Percentiles rank a stretch among this genome's conserved stretches.
phyloP scores from a whole-genome alignment of 2,329 filamentous ascomycete genomes.

The Xylariaceae sp. region DNA sequence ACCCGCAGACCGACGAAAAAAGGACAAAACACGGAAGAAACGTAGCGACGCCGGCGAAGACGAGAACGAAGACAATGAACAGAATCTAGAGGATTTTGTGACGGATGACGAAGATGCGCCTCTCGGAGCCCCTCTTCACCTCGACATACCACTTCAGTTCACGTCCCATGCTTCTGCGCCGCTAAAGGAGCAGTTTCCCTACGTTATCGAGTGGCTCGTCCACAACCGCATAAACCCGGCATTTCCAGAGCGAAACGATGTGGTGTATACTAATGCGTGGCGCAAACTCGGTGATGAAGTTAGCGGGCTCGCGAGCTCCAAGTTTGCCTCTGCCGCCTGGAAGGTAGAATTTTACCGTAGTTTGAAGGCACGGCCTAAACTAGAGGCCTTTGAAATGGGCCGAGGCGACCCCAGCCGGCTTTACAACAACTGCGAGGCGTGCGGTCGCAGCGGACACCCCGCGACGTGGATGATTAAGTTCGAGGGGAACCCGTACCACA shows the following conservation, averaged over 20 bases:
- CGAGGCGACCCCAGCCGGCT: slow-evolving; percentile 25
- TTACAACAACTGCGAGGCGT: slow-evolving; percentile 55
- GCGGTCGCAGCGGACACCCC: slow-evolving; percentile 61
- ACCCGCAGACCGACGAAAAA: slow-evolving; percentile 4
- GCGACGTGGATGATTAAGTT: slow-evolving; percentile 59
- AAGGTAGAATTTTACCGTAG: slow-evolving; percentile 56
- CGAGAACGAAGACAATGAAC: slow-evolving; percentile 20
- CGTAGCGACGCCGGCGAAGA: slow-evolving; percentile 8
- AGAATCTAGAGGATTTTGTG: slow-evolving; percentile 52
- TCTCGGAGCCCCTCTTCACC: slow-evolving; percentile 46
- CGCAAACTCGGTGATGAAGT: slow-evolving; percentile 65
- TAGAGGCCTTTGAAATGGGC: slow-evolving; percentile 41
- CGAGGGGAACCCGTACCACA: slow-evolving; percentile 57
- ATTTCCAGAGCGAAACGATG: slow-evolving; percentile 57
- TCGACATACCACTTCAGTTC: slow-evolving; percentile 61
- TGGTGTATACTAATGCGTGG: slow-evolving; percentile 62
- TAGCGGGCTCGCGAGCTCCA: slow-evolving; percentile 58
- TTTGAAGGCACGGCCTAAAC: slow-evolving; percentile 56
- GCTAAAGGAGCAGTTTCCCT: slow-evolving; percentile 63
- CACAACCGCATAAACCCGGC: slow-evolving; percentile 69
- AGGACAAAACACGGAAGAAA: slow-evolving; percentile 5
- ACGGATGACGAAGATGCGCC: slow-evolving; percentile 53
- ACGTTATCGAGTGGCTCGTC: slow-evolving; percentile 73
- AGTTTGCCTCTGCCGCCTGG: slow-evolving; percentile 67
- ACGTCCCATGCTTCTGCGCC: slow-evolving; percentile 59